Conservation (phyloP, 2,329 filamentous ascomycete genomes). For the Ophiostoma montium region DNA sequence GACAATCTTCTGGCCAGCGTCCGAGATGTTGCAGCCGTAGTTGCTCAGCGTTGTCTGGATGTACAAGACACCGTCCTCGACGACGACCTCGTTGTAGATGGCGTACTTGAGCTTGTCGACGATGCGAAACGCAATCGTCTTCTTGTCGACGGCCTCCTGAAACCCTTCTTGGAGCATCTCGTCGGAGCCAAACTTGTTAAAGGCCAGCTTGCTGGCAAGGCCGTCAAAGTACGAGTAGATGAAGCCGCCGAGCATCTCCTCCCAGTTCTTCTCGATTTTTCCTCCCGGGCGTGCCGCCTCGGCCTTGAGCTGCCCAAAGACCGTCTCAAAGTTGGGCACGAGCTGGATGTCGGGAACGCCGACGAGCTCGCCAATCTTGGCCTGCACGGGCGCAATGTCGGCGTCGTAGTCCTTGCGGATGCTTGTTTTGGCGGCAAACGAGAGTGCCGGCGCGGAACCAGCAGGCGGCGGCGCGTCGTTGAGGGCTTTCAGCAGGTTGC, state of each 20-base stretch:
- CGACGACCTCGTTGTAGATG: conserved; percentile 30
- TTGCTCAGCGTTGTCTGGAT: conserved; percentile 21
- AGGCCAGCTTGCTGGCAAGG: conserved; percentile 20
- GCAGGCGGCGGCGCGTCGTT: conserved; percentile 26
- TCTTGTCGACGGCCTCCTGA: conserved; percentile 29
- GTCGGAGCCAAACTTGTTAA: conserved; percentile 17
- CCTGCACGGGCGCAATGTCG: conserved; percentile 25
- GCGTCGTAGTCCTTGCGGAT: conserved; percentile 31
- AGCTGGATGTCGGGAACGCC: conserved; percentile 28
- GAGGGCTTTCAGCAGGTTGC: conserved; percentile 29
- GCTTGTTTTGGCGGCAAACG: conserved; percentile 27
- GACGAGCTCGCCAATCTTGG: conserved; percentile 23
- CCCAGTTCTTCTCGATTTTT: conserved; percentile 28
- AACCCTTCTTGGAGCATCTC: conserved; percentile 35
- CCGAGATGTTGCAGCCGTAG: conserved; percentile 24
- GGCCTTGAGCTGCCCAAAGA: conserved; percentile 27
- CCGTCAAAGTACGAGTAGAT: conserved; percentile 26
- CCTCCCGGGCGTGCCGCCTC: conserved; percentile 19
- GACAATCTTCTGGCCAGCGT: conserved; percentile 23
- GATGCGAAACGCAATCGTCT: conserved; percentile 30
- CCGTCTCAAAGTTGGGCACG: conserved; percentile 31
- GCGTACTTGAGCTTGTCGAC: conserved; percentile 29
- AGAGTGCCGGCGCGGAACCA: conserved; percentile 19
- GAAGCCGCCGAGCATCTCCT: conserved; percentile 27
- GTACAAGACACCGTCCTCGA: conserved; percentile 35